These are phyloP conservation scores for Termitomyces eurrhizus DNA, from an alignment of 768 basidiomycete genomes.

Conservation along the genomic window DNA sequence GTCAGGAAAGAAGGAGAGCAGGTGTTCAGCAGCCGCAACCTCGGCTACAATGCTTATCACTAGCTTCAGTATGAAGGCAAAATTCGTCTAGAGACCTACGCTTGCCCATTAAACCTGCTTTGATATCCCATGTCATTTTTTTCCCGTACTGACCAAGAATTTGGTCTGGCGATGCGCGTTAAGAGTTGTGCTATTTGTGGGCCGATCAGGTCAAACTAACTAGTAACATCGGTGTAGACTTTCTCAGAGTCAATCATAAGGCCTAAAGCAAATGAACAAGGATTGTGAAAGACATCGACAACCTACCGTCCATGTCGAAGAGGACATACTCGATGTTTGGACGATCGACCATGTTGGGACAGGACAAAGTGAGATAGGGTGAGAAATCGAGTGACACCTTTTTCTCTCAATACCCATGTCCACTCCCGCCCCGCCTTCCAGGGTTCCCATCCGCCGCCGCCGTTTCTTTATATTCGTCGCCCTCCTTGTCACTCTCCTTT, in stretches of 20 bases:
- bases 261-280: constrained; percentile 33
- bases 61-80: too few relatives aligned
- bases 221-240: constrained; percentile 76
- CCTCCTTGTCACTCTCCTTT: constrained; percentile 30
- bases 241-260: constrained; percentile 74
- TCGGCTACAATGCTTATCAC: constrained; percentile 44
- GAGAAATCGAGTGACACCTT: background rate
- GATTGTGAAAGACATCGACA: background rate
- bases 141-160: constrained; percentile 70
- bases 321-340: constrained; percentile 55
- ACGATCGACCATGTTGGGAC: constrained; percentile 3
- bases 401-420: constrained; percentile 15
- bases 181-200: background rate
- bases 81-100: constrained; percentile 35
- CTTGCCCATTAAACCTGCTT: constrained; percentile 87
- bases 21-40: constrained; percentile 55
- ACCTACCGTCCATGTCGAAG: constrained; percentile 70
- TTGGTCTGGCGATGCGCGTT: constrained; percentile 42
- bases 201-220: constrained; percentile 35
- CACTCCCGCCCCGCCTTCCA: constrained; percentile 12
- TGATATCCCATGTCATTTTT: constrained; percentile 85
- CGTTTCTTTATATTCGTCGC: constrained; percentile 40
- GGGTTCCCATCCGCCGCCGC: constrained; percentile 35
- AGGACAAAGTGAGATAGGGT: background rate
- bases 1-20: constrained; percentile 74